phyloP scores from a whole-genome alignment of 2,329 filamentous ascomycete genomes.

The Monosporascus sp. region DNA sequence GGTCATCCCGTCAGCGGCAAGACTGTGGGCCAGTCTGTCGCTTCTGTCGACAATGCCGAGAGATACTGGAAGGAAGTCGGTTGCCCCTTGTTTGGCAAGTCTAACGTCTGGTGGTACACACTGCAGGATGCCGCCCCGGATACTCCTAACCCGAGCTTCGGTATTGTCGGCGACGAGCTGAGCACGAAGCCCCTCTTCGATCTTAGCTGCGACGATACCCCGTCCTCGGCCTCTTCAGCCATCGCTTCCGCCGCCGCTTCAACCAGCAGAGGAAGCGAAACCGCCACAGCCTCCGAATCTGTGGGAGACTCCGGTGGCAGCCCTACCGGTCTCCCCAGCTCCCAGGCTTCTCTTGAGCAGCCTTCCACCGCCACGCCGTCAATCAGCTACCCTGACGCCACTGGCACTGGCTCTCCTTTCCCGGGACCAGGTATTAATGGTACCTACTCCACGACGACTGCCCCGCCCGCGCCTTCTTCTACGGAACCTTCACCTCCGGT shows the following conservation, averaged over 20 bases:
- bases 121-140: constrained; percentile 60
- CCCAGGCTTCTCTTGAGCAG: constrained; percentile 19
- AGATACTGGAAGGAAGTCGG: constrained; percentile 77
- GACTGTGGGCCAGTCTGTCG: constrained; percentile 54
- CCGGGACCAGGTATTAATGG: not conserved
- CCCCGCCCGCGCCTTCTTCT: not conserved
- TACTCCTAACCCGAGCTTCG: constrained; percentile 64
- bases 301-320: constrained; percentile 20
- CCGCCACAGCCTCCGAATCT: constrained; percentile 13
- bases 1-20: constrained; percentile 76
- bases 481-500: not conserved
- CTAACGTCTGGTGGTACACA: constrained; percentile 72
- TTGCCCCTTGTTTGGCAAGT: constrained; percentile 61
- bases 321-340: constrained; percentile 18
- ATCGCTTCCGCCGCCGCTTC: constrained; percentile 8
- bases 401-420: constrained; percentile 2
- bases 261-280: constrained; percentile 13
- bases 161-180: constrained; percentile 55
- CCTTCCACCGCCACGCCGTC: constrained; percentile 17
- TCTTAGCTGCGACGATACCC: constrained; percentile 49
- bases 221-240: constrained; percentile 19
- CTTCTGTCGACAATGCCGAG: constrained; percentile 64
- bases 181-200: constrained; percentile 55
- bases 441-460: not conserved
- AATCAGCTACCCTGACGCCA: constrained; percentile 7